phyloP scores from a whole-genome alignment of 768 basidiomycete species.

The Sarcomyxa edulis region DNA sequence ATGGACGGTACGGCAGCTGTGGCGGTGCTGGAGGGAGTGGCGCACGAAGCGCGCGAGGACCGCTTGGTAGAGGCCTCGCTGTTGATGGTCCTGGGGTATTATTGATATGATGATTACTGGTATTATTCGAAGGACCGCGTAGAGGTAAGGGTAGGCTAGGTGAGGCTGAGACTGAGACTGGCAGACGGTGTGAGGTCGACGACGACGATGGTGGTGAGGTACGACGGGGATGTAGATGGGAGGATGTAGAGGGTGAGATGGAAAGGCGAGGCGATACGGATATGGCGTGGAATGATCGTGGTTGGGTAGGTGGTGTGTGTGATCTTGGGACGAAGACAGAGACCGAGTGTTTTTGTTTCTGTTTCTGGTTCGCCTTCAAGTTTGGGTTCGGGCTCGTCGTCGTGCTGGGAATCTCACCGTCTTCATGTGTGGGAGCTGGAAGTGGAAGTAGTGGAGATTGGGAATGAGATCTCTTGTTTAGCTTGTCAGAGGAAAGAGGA shows the following conservation, averaged over 20 bases:
- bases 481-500: neutral
- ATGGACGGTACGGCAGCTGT: conserved; percentile 4
- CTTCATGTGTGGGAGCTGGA: conserved; percentile 39
- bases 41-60: conserved; percentile 32
- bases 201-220: neutral
- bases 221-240: conserved; percentile 1
- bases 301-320: conserved; percentile 41
- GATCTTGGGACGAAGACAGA: conserved; percentile 26
- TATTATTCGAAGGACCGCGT: too few relatives aligned
- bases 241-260: conserved; percentile 14
- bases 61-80: conserved; percentile 31
- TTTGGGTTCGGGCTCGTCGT: conserved; percentile 10
- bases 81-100: too few relatives aligned
- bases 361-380: conserved; percentile 21
- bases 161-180: too few relatives aligned
- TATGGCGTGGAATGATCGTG: conserved; percentile 35
- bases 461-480: neutral
- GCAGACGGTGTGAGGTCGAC: too few relatives aligned
- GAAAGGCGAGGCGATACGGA: conserved; percentile 16
- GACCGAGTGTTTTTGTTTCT: conserved; percentile 7
- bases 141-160: too few relatives aligned
- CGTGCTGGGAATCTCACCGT: conserved; percentile 40
- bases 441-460: conserved; percentile 10
- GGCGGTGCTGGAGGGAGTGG: conserved; percentile 7
- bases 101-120: too few relatives aligned